Evolutionary conservation across 2,329 filamentous ascomycete genomes (phyloP).

Genomic region (Didymella exigua): DNA sequence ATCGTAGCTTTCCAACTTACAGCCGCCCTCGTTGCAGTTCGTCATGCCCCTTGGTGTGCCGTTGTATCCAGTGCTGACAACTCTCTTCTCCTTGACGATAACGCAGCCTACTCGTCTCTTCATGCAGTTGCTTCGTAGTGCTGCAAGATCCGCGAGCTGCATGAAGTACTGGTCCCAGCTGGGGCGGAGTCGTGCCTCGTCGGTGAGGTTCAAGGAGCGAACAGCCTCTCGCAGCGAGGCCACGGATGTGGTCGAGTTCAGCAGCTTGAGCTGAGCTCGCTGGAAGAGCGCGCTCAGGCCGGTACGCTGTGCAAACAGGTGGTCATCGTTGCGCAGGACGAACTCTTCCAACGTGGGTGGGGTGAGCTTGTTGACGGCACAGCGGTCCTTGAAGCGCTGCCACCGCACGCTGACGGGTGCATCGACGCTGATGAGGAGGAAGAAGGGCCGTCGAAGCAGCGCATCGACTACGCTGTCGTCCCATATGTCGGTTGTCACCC

Average conservation of each 20-base stretch:
- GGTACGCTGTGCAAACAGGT: constrained; percentile 70
- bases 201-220: constrained; percentile 73
- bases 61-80: constrained; percentile 96
- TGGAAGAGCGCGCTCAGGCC: constrained; percentile 79
- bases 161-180: constrained; percentile 99
- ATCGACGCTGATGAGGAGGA: constrained; percentile 89
- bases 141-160: constrained; percentile 89
- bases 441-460: constrained; percentile 82
- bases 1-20: constrained; percentile 49
- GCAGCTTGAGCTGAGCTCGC: constrained; percentile 79
- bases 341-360: constrained; percentile 64
- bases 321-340: constrained; percentile 68
- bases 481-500: constrained; percentile 84
- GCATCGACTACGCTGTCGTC: constrained; percentile 74
- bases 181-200: constrained; percentile 80
- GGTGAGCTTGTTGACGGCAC: constrained; percentile 53
- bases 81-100: constrained; percentile 80
- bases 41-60: constrained; percentile 87
- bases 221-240: constrained; percentile 75
- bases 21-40: constrained; percentile 94
- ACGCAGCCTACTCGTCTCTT: constrained; percentile 95
- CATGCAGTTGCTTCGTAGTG: constrained; percentile 95
- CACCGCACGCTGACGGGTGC: constrained; percentile 85
- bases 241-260: constrained; percentile 80
- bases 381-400: constrained; percentile 73